Evolutionary conservation across 177 flowering plant species (phyloP), one percentile per base, ranked within the genome.

Genomic region (Vitis hybrid): DNA sequence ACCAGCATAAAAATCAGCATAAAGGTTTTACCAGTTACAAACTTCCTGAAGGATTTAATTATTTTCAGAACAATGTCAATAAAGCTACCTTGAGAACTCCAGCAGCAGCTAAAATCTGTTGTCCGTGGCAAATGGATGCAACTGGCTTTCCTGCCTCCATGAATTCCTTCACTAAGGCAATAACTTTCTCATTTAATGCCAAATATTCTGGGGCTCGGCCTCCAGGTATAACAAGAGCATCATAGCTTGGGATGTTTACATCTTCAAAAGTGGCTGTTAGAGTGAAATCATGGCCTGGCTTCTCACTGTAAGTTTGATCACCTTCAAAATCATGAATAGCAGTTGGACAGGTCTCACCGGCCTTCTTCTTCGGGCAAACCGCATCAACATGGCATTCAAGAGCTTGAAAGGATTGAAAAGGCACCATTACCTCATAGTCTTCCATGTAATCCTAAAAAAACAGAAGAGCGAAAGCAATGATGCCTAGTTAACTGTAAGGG

Each of bases 251-350:
- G 55, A 77, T 76, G 68, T 86, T 82, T 65, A 91, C 2, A 40
- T 70, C 81, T 67, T 93, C 87, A 72, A 88, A 93, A 66, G 66
- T 73, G 52, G 89, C 89, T 5, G 85, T 95, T 54, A 96, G 75
- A 15, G 88, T 79, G 70, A 96, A 92, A 72, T 84, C 64, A 79
- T 93, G 92, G 60, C 99, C 99, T n/a, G 92, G 93, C 76, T 96
- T 96, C 81, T 93, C 98, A 69, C 89, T 91, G 69, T 93, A 96
- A 32, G 98, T 96, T 70, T 96, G 99, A 55, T 96, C 97, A 59
- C 99, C 99, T 86, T 96, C 99, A 80, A 93, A 96, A 80, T 96
- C 99, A 80, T 93, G 99, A 65, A 96, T 83, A 40, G 95, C 98
- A 5, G 98, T 96, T 59, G 89, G 86, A 73, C 98, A 96, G 19